Base-by-base conservation (phyloP, 495 filamentous ascomycete species). In the Aspergillus sparsus region DNA sequence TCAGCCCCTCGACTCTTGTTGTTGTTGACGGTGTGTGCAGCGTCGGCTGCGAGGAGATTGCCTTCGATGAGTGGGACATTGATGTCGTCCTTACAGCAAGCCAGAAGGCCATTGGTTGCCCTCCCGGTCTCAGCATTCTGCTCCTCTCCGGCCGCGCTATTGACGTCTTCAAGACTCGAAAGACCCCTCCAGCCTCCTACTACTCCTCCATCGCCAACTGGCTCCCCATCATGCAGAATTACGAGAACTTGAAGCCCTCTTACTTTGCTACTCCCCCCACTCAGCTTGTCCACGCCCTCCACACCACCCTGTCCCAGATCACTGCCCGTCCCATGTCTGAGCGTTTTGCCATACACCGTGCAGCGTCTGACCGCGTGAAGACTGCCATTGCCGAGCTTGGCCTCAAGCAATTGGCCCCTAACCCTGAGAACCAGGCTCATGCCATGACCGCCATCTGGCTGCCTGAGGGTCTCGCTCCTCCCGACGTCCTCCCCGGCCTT, bases 211-310 rank as follows among this genome's bases (percentile, higher is more conserved):
- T 97, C 77, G 91, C 89, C 79, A 98, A 98, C 75, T 98, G 94
- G 94, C 80, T 93, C 41, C 94, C 93, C 53, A 95, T 98, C 69
- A 98, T 98, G 94, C 86, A 93, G 79, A 97, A 97, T 72, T 98
- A 98, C 78, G 94, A 98, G 79, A 90, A 90, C 65, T 88, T 89
- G 77, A 98, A 98, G 77, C 85, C 95, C 44, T 96, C 91, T 11
- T 98, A 98, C 80, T 98, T 98, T 72, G 94, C 94, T 32, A 98
- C 94, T 11, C 94, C 94, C 0, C 89, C 91, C 11, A 96, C 94
- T 6, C 94, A 98, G 76, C 86, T 98, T 42, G 82, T 98, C 63
- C 93, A 89, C 71, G 94, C 94, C 36, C 86, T 98, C 44, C 90
- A 98, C 80, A 97, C 94, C 18, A 87, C 93, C n/a, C 81, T 98